Base-by-base conservation (phyloP, 495 filamentous ascomycete species). In the Bryoglossum gracile region DNA sequence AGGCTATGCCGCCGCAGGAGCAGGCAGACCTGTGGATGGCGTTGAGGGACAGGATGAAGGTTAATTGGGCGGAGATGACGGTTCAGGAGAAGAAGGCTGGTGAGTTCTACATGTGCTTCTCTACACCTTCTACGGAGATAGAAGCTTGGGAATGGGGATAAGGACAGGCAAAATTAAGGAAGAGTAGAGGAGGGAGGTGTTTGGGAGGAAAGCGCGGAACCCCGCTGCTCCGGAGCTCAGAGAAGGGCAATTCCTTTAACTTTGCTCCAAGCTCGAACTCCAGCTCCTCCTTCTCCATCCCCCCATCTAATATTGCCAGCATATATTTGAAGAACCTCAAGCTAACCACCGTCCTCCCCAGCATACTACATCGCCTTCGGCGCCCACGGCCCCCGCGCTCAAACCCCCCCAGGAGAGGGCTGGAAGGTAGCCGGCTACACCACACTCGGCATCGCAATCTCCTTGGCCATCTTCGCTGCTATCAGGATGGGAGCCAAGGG, bases 291-390 rank as follows among this genome's bases (percentile, higher is more conserved):
- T 18, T 6, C 16, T 38, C 16, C 35, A 38, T 16, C 6, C 14
- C 6, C 6, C 17, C 11, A 40, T 8, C 17, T 21, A 17, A 18
- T n/a, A n/a, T n/a, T n/a, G n/a, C n/a, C n/a, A n/a, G n/a, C n/a
- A n/a, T n/a, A 40, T 40, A 18, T 43, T 8, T 5, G 25, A 3
- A 43, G 8, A n/a, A 43, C 9, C 9, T n/a, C 16, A 17, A 50
- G 26, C 48, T 36, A 34, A 50, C 28, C 35, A 4, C 23, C 25
- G 37, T 42, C 14, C 46, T 40, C 32, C 47, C 63, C 66, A 98
- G 92, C 92, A 56, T 98, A 96, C 83, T 98, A 84, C 82, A 94
- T 97, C 61, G 90, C 92, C 55, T 98, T 98, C 66, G 92, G 92
- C 45, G 76, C 88, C 54, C 94, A 97, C 68, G 92, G 92, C 48